Base-by-base conservation (phyloP, 176 grass and related monocot species). In the Rhynchospora pubera region DNA sequence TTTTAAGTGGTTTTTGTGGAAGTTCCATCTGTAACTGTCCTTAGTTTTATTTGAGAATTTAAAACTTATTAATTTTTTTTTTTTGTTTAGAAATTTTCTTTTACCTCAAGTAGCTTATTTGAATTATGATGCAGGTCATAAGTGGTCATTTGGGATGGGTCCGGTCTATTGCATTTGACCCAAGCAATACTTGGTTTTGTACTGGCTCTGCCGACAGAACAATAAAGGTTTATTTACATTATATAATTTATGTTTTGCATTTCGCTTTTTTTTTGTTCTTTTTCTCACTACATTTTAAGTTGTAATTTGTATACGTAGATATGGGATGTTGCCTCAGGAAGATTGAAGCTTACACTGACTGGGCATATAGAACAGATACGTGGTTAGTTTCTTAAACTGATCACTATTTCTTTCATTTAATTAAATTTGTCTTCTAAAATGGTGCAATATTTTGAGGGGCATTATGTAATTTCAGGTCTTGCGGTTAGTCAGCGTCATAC, bases 121-220 rank as follows among this genome's bases (percentile, higher is more conserved):
- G 34, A 32, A 57, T 57, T 81, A 47, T 43, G 65, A 66, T 83
- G 55, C 88, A 98, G 96, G 96, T 98, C 19, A 98, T 98, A 65
- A 98, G 96, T 84, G 96, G 96, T 63, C 96, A 98, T 68, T 88
- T 98, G 82, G 96, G 96, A 57, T 94, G 96, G 96, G 96, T 98
- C 68, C 79, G 92, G 1, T 98, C 96, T 18, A 88, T 98, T 84
- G 96, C 96, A 21, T 98, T 98, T 90, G 92, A 94, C 78, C 96
- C 92, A 24, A 87, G 90, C 50, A 98, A 98, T 82, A 83, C 89
- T 82, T 98, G 96, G 96, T 98, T 98, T 56, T 98, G 92, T 76
- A 94, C 92, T 76, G 92, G 95, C 79, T 98, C 92, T 6, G 92
- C 92, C 30, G 96, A 98, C 83, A 87, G 92, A 66, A 94, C 96